Evolutionary conservation across 768 basidiomycete genomes (phyloP).

Genomic region (Calocybe indica): DNA sequence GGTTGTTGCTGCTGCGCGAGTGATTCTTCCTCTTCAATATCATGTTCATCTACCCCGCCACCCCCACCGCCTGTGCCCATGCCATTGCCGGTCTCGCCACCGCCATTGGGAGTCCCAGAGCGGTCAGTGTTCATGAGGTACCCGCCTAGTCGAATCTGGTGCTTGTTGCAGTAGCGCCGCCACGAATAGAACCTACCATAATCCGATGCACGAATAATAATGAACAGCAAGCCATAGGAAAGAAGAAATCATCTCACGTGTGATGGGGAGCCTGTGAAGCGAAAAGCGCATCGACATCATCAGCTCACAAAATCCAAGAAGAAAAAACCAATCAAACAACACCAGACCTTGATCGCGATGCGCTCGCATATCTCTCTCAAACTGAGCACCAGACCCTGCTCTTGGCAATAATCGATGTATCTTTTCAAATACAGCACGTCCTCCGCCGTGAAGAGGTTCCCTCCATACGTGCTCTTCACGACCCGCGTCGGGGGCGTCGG

Average conservation of each 20-base stretch:
- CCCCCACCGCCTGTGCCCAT: constrained; percentile 28
- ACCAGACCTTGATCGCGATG: constrained; percentile 69
- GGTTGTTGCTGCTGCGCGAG: constrained; percentile 32
- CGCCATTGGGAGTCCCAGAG: constrained; percentile 32
- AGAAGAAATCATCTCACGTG: constrained; percentile 46
- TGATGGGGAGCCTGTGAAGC: constrained; percentile 72
- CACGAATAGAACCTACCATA: constrained; percentile 77
- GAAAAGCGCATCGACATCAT: background rate
- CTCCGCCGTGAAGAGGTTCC: constrained; percentile 81
- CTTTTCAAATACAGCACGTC: constrained; percentile 80
- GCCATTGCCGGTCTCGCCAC: constrained; percentile 25
- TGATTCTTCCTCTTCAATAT: background rate
- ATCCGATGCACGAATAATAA: background rate
- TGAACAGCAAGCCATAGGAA: constrained; percentile 1
- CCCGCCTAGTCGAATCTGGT: constrained; percentile 84
- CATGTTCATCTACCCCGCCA: background rate
- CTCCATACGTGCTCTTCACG: constrained; percentile 86
- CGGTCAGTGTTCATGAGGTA: constrained; percentile 71
- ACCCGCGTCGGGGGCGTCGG: constrained; percentile 80
- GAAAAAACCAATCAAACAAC: constrained; percentile 1
- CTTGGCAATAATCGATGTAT: constrained; percentile 88
- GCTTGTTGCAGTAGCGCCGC: constrained; percentile 90
- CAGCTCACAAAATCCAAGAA: constrained; percentile 1
- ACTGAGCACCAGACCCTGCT: constrained; percentile 75
- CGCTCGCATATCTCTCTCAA: constrained; percentile 84